A percentile compares a stretch with the other conserved stretches of the same genome.
Conservation (phyloP, 1,284 basidiomycete genomes). For the Cutaneotrichosporon daszewskae region DNA sequence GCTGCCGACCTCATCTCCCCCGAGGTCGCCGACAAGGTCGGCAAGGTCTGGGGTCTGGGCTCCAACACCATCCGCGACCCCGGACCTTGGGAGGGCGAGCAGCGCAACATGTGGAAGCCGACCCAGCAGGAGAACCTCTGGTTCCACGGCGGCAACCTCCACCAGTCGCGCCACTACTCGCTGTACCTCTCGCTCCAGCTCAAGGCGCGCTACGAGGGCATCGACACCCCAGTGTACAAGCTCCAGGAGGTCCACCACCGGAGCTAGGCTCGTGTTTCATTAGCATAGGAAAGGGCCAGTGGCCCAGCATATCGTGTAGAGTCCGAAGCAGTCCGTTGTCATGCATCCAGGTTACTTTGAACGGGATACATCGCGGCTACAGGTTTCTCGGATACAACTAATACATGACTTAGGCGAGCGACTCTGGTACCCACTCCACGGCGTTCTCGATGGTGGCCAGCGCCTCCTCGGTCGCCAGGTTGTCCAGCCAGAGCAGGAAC, state of each 20-base stretch:
- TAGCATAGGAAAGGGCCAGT: no score
- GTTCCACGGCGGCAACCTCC: constrained; percentile 17
- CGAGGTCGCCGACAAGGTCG: constrained; percentile 16
- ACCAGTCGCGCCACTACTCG: constrained; percentile 17
- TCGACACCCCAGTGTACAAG: constrained; percentile 14
- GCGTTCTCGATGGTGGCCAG: no score
- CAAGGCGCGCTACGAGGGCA: constrained; percentile 18
- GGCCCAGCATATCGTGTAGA: no score
- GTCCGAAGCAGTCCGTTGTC: no score
- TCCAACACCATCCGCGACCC: constrained; percentile 15
- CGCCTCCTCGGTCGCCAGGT: no score
- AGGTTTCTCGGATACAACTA: no score
- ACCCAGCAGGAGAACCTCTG: constrained; percentile 13
- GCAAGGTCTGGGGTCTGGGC: constrained; percentile 15
- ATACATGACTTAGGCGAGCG: no score
- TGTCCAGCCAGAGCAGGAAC: no score
- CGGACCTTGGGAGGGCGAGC: constrained; percentile 18
- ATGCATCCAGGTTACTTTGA: no score
- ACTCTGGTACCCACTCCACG: no score
- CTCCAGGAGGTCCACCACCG: constrained; percentile 15
- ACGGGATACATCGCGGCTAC: no score
- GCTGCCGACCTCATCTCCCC: constrained; percentile 13
- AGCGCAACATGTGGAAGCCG: constrained; percentile 18
- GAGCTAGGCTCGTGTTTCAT: constrained; percentile 3
- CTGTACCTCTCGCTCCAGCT: constrained; percentile 17